Percentiles rank a stretch among this genome's conserved stretches.
Evolutionary conservation across 768 basidiomycete species (phyloP).

Genomic region (Chalciporus sphaerocephalus): DNA sequence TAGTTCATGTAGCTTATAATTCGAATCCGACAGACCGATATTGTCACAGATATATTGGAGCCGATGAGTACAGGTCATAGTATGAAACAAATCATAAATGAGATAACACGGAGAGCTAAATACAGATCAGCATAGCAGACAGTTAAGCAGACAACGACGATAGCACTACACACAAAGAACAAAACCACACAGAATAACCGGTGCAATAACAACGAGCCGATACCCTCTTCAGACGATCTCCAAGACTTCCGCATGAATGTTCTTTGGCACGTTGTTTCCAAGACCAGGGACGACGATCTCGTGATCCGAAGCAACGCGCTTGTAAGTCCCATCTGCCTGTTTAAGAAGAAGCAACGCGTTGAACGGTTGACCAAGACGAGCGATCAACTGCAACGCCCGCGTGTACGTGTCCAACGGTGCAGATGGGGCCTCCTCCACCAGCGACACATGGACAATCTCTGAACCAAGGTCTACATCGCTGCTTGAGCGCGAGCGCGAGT

Average conservation of each 20-base stretch:
- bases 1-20: too few species aligned
- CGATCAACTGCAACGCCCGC: background rate
- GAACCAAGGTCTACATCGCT: background rate
- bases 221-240: background rate
- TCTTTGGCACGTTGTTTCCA: background rate
- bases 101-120: too few species aligned
- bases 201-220: too few species aligned
- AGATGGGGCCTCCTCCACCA: background rate
- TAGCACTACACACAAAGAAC: too few species aligned
- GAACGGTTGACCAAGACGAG: background rate
- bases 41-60: too few species aligned
- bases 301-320: background rate
- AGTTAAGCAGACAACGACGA: too few species aligned
- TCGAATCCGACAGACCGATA: too few species aligned
- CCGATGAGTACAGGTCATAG: too few species aligned
- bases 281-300: background rate
- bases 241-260: background rate
- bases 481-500: background rate
- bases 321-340: background rate
- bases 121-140: too few species aligned
- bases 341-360: background rate
- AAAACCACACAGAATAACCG: too few species aligned
- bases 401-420: background rate
- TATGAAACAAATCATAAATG: too few species aligned
- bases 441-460: background rate